Percentiles rank a stretch among this genome's conserved stretches.
Evolutionary conservation across 257 asterid species (phyloP).

Genomic region (Solanum neorickii): DNA sequence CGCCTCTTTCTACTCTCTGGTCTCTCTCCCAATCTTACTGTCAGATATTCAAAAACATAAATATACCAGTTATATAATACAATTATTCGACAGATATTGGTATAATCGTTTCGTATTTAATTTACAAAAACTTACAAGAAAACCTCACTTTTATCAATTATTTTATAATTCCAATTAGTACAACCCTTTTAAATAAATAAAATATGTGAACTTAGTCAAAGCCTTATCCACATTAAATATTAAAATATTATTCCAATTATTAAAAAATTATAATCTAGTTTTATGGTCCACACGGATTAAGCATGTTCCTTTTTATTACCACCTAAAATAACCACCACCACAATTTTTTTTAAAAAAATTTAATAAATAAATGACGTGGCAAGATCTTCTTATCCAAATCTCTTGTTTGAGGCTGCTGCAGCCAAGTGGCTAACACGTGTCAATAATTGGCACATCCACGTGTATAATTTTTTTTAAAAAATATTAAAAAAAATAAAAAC

Average conservation of each 20-base stretch:
- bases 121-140: neutral
- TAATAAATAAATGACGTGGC: neutral
- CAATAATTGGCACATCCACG: neutral
- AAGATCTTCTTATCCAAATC: conserved; percentile 11
- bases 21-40: too few relatives aligned
- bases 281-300: neutral
- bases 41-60: too few relatives aligned
- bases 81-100: too few relatives aligned
- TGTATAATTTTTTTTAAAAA: neutral
- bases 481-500: too few relatives aligned
- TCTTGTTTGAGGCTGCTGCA: neutral
- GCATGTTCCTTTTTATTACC: neutral
- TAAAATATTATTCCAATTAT: neutral
- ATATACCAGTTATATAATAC: too few relatives aligned
- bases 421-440: neutral
- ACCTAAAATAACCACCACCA: neutral
- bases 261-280: neutral
- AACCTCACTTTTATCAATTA: neutral
- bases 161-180: neutral
- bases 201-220: neutral
- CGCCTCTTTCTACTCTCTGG: too few relatives aligned
- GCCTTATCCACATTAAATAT: neutral
- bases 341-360: neutral
- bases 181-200: neutral
- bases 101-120: too few relatives aligned